Percentiles rank a stretch among this genome's conserved stretches.
Conservation (phyloP, 169 alveolate genomes). For the Eimeria sp. region DNA sequence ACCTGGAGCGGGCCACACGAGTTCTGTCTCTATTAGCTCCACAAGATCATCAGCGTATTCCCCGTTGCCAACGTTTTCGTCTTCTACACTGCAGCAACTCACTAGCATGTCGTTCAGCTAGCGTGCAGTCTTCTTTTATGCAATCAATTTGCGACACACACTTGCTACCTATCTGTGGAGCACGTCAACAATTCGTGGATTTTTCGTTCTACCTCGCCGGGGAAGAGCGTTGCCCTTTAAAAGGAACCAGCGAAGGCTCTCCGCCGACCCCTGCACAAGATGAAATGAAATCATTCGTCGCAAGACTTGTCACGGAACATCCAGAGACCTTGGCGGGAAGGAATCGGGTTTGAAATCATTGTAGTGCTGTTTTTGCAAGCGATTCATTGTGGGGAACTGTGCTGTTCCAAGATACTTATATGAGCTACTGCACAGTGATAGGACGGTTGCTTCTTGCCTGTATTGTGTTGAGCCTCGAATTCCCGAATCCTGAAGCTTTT, state of each 20-base stretch:
- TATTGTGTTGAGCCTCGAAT: background rate
- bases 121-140: no score
- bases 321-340: background rate
- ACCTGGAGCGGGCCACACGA: conserved; percentile 45
- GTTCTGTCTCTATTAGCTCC: conserved; percentile 24
- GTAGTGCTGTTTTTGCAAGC: conserved; percentile 93
- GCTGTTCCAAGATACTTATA: conserved; percentile 85
- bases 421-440: background rate
- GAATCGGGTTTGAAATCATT: conserved; percentile 91
- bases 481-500: conserved; percentile 11
- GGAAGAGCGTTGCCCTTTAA: background rate
- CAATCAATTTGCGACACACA: background rate
- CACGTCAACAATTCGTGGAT: background rate
- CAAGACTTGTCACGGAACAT: background rate
- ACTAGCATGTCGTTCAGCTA: background rate
- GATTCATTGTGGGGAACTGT: conserved; percentile 94
- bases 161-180: background rate
- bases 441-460: background rate
- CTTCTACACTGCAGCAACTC: conserved; percentile 13
- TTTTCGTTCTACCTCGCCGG: conserved; percentile 3
- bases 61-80: background rate
- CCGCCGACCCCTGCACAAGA: background rate
- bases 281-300: background rate
- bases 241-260: background rate
- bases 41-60: conserved; percentile 4